phyloP scores from a whole-genome alignment of 2,329 filamentous ascomycete species.

The Ophiostoma australiae region DNA sequence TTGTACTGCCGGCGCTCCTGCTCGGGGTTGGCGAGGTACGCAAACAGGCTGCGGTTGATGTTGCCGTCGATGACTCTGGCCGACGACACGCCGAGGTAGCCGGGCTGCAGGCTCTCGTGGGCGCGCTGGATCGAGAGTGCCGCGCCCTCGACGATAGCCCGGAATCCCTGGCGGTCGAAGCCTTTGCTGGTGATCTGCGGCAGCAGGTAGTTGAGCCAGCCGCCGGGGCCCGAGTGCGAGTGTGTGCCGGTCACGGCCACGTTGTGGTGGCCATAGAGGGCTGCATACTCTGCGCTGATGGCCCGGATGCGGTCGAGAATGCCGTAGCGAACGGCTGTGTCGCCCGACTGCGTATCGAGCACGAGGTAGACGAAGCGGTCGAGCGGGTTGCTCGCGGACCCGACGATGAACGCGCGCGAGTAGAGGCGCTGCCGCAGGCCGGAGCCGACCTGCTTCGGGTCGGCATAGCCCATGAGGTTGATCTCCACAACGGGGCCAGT shows the following conservation, averaged over 20 bases:
- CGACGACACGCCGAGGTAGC: conserved; percentile 61
- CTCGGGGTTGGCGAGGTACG: conserved; percentile 76
- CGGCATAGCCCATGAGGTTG: conserved; percentile 85
- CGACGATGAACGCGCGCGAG: conserved; percentile 81
- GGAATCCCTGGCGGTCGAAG: conserved; percentile 79
- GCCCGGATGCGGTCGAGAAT: conserved; percentile 70
- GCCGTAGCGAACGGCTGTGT: conserved; percentile 79
- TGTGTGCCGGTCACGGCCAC: conserved; percentile 88
- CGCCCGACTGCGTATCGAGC: conserved; percentile 78
- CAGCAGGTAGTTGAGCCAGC: conserved; percentile 87
- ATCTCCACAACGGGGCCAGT: conserved; percentile 77
- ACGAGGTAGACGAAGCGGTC: conserved; percentile 82
- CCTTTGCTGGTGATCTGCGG: conserved; percentile 84
- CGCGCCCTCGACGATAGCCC: conserved; percentile 80
- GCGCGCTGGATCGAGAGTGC: conserved; percentile 73
- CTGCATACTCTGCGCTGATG: conserved; percentile 65
- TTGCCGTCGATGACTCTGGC: conserved; percentile 64
- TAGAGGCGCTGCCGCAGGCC: conserved; percentile 81
- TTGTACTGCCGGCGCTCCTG: conserved; percentile 65
- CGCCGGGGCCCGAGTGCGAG: conserved; percentile 82
- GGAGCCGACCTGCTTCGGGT: conserved; percentile 70
- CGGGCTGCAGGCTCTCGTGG: conserved; percentile 54
- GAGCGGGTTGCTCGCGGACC: conserved; percentile 56
- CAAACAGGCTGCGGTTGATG: conserved; percentile 77
- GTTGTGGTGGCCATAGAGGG: conserved; percentile 68